Base-by-base conservation (phyloP, 306 rosid genomes). In the Rosa chinensis region DNA sequence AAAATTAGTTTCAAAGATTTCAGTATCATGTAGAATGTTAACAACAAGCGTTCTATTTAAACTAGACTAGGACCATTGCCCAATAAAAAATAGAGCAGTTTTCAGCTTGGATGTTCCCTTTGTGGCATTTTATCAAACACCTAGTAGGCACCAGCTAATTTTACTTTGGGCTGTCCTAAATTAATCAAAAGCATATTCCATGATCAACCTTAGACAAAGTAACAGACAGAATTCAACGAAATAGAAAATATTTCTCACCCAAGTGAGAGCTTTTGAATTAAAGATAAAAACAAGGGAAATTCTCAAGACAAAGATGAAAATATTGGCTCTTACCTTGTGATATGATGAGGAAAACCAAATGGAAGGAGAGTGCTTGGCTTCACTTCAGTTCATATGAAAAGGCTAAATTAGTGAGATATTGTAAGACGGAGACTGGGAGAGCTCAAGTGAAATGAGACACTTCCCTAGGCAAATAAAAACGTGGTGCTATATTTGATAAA, bases 81-180 rank as follows among this genome's bases (percentile, higher is more conserved):
- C 43, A 40, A 40, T 6, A 0, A 50, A 50, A 16, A 50, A 50
- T 16, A 17, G 21, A 53, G 23, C 21, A 52, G 53, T 55, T 25
- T 25, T 55, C 9, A 55, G 53, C 61, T 55, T n/a, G 61, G 25
- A 18, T 1, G 66, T n/a, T 23, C 8, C 18, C 8, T 4, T 25
- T 61, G 67, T 25, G 18, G 67, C 67, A 61, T 61, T 61, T 61
- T 25, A 61, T 61, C 67, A 61, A 61, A 61, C 67, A 61, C 40
- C 67, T 61, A 10, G 67, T 61, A 7, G 25, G 67, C 67, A 23
- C 42, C 7, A 5, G 0, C 1, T 25, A 10, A 10, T 25, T 21
- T 59, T 8, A 21, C 32, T 9, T 9, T 10, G 12, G 9, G 16
- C 5, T 8, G 14, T 21, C 16, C 14, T 59, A 59, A 9, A 59